phyloP scores from a whole-genome alignment of 2,329 filamentous ascomycete genomes.

The Saccharata proteae region DNA sequence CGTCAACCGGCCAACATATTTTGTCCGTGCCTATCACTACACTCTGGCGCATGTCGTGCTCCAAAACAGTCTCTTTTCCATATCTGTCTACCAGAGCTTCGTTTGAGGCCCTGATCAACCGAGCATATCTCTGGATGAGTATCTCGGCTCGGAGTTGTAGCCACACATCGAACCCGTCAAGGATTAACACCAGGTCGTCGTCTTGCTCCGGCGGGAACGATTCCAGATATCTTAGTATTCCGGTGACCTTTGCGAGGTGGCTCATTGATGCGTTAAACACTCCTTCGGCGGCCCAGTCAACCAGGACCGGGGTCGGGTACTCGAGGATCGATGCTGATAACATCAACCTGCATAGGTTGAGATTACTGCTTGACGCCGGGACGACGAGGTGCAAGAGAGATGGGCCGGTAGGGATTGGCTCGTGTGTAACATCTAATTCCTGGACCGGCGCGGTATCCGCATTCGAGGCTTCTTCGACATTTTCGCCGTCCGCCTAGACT shows the following conservation, averaged over 20 bases:
- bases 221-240: conserved; percentile 30
- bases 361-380: conserved; percentile 24
- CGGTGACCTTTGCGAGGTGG: conserved; percentile 31
- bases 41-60: background rate
- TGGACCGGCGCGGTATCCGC: too few relatives aligned
- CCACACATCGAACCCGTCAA: conserved; percentile 48
- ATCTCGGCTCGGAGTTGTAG: conserved; percentile 48
- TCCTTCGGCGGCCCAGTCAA: conserved; percentile 23
- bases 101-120: conserved; percentile 30
- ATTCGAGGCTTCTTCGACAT: too few relatives aligned
- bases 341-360: conserved; percentile 38
- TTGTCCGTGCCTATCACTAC: conserved; percentile 11
- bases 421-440: too few relatives aligned
- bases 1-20: background rate
- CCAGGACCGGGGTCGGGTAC: conserved; percentile 40
- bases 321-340: conserved; percentile 40
- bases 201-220: conserved; percentile 22
- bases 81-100: background rate
- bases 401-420: too few relatives aligned
- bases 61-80: background rate
- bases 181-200: conserved; percentile 45
- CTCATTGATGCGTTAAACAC: conserved; percentile 19
- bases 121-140: conserved; percentile 43
- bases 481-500: too few relatives aligned
- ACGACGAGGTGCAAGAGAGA: background rate